Conservation (phyloP, 148 eudicot genomes). For the Pharnaceum exiguum region DNA sequence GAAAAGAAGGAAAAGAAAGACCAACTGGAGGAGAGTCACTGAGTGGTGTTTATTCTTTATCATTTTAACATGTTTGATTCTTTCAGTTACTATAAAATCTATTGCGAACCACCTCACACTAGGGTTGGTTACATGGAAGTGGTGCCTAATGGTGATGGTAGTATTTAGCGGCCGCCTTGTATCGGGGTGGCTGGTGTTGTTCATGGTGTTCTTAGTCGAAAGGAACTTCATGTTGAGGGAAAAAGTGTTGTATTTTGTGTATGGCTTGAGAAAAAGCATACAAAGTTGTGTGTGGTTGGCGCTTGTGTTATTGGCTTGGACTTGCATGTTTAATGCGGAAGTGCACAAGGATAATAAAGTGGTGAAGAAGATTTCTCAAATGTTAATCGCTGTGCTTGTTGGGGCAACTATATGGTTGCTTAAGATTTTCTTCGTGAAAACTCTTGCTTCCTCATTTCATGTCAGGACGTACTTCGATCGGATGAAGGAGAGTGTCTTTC, state of each 20-base stretch:
- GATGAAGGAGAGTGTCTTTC: constrained; percentile 73
- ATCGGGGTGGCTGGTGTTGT: constrained; percentile 45
- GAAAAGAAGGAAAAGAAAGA: constrained; percentile 25
- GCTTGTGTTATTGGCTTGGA: constrained; percentile 57
- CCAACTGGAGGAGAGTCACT: constrained; percentile 21
- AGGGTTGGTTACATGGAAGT: constrained; percentile 53
- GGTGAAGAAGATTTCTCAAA: constrained; percentile 35
- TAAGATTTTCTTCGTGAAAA: constrained; percentile 63
- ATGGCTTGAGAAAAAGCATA: constrained; percentile 50
- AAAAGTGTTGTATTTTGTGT: constrained; percentile 61
- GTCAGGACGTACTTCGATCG: constrained; percentile 78
- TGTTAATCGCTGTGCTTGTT: constrained; percentile 44
- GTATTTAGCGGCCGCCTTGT: constrained; percentile 56
- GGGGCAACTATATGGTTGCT: constrained; percentile 66
- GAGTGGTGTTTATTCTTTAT: constrained; percentile 46
- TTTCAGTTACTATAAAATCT: constrained; percentile 26
- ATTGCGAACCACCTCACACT: constrained; percentile 14
- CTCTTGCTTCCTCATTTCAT: constrained; percentile 73
- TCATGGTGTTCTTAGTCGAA: constrained; percentile 46
- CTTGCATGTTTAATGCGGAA: constrained; percentile 37
- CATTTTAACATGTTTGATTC: constrained; percentile 33
- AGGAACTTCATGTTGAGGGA: constrained; percentile 67
- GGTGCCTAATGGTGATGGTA: constrained; percentile 66
- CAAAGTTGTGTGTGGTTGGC: constrained; percentile 65
- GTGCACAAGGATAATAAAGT: constrained; percentile 33